Evolutionary conservation across 2,329 filamentous ascomycete species (phyloP), one percentile per base, ranked within the genome.

Genomic region (Ophiostoma tasmaniense): DNA sequence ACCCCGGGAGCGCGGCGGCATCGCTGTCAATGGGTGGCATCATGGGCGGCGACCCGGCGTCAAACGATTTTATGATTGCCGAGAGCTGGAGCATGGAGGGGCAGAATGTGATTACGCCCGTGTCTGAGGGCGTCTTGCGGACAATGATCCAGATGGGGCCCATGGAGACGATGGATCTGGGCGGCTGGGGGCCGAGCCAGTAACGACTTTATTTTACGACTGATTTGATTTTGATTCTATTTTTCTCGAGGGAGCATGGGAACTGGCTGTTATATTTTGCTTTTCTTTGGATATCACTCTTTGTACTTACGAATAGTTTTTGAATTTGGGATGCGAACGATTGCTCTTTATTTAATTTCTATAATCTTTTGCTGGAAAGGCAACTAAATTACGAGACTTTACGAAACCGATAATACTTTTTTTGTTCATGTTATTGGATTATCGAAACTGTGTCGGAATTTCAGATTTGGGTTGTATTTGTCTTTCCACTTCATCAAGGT

Each of bases 121-220:
- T 86, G 17, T 82, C 84, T 0, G 85, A 88, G 66, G 85, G 85
- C 0, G 81, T 88, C 61, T 76, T 88, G 64, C 79, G 84, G 69
- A 82, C 84, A 10, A 77, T 88, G 69, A 85, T 87, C 82, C 83
- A 82, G 68, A 82, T 87, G 78, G 83, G 83, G 8, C 80, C 84
- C 0, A 85, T 89, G 81, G 85, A 88, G 72, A 82, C 82, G 13
- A 86, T 89, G 83, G 85, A 86, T 72, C 76, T 77, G 52, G 76
- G 75, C 22, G 76, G 75, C 22, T 85, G 83, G 83, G 82, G 83
- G 69, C 35, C 71, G 10, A 74, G 73, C 66, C 65, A 69, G n/a
- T 73, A 61, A 52, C 28, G 39, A 17, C 39, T 33, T 30, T n/a
- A 33, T 20, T 2, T 62, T 2, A n/a, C 30, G 7, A 33, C 7